Conservation (phyloP, 1,284 basidiomycete species). For the Ceratobasidium sp. region DNA sequence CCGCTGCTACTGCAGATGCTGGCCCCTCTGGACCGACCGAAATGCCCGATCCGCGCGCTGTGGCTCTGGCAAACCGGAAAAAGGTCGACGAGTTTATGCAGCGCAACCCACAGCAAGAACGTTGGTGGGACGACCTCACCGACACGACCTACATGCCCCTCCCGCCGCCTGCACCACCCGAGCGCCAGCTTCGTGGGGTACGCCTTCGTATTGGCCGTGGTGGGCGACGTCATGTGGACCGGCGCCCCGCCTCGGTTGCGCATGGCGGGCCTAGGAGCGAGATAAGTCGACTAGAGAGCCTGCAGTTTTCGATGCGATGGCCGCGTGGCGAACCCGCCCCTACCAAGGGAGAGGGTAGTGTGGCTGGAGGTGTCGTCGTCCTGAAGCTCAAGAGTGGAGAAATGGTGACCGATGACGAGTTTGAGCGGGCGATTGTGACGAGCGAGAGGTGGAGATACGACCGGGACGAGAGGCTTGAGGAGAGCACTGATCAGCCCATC, state of each 20-base stretch:
- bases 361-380: conserved; percentile 40
- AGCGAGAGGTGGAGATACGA: conserved; percentile 75
- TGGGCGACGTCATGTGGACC: conserved; percentile 79
- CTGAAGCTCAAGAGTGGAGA: conserved; percentile 46
- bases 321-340: conserved; percentile 40
- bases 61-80: conserved; percentile 46
- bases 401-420: conserved; percentile 54
- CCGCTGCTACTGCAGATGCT: conserved; percentile 49
- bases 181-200: conserved; percentile 59
- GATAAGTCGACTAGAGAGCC: conserved; percentile 23
- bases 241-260: conserved; percentile 55
- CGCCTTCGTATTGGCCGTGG: conserved; percentile 81
- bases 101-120: conserved; percentile 29
- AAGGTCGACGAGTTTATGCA: conserved; percentile 49
- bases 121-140: conserved; percentile 41
- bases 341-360: conserved; percentile 21
- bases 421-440: conserved; percentile 55
- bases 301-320: conserved; percentile 39
- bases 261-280: conserved; percentile 12
- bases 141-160: conserved; percentile 46
- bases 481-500: conserved; percentile 61
- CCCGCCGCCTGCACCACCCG: conserved; percentile 46
- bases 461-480: conserved; percentile 64
- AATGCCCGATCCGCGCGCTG: conserved; percentile 34
- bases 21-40: conserved; percentile 38